Base-by-base conservation (phyloP, 495 filamentous ascomycete genomes). In the Penicillium paxilli region DNA sequence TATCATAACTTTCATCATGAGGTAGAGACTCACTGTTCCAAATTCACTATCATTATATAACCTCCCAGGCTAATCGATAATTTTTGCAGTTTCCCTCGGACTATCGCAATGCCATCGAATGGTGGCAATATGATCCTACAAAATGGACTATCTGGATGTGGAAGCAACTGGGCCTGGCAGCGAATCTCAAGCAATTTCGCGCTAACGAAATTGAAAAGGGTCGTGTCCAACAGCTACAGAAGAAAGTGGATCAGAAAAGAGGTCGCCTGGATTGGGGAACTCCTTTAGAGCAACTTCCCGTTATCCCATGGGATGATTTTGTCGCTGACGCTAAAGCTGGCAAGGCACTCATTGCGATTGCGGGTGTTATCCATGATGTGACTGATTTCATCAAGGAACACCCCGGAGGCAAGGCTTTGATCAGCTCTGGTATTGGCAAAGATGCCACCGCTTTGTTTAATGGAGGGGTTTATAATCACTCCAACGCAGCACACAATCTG, bases 1-100 rank as follows among this genome's bases (percentile, higher is more conserved):
- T 96, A 96, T 73, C 91, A 96, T 79, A 95, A 94, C 74, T 96
- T 96, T 82, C 92, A 96, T 75, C 92, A 96, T 76, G 92, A 66
- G 47, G 62, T 64, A 49, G n/a, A 19, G 3, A 38, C 8, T 16
- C 8, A 8, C 35, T 19, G 4, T 38, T n/a, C 35, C 17, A 7
- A 9, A 17, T 19, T 38, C n/a, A 4, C 16, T 38, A 38, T 3
- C 17, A 6, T 7, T 16, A 14, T n/a, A 14, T 14, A 1, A 32
- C 5, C 2, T 37, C 12, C 17, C 35, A 38, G n/a, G 20, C 40
- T 21, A n/a, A 23, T 3, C 5, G 4, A 24, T 49, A 38, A 56
- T 20, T 3, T 21, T 30, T 23, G 9, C n/a, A 96, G 72, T 96
- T 96, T 73, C 92, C 92, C 32, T 91, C 89, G 6, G 92, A 96